Conservation (phyloP, 2,329 filamentous ascomycete genomes). For the Alternaria sp. region DNA sequence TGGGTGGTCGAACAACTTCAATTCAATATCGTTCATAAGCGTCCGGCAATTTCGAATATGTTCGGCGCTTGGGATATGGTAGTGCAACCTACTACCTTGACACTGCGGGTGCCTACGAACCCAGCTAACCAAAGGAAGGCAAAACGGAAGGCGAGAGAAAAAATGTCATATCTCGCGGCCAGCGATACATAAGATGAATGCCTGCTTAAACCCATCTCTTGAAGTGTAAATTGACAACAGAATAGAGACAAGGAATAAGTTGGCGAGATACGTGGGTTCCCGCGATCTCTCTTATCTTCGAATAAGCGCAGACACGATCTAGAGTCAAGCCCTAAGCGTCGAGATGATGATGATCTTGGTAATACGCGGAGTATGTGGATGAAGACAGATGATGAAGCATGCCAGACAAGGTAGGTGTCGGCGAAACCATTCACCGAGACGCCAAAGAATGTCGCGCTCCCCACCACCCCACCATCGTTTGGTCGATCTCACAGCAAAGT, state of each 20-base stretch:
- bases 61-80: neutral
- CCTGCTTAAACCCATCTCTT: neutral
- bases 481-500: neutral
- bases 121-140: neutral
- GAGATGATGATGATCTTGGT: neutral
- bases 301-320: neutral
- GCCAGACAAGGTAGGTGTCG: neutral
- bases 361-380: neutral
- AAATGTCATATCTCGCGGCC: neutral
- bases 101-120: neutral
- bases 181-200: neutral
- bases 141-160: neutral
- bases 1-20: neutral
- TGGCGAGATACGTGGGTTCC: neutral
- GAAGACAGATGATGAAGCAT: neutral
- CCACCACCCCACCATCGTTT: slow-evolving; percentile 15
- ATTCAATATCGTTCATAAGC: neutral
- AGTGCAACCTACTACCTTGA: neutral
- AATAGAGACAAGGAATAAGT: neutral
- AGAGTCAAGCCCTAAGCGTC: neutral
- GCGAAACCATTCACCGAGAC: slow-evolving; percentile 9
- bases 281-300: neutral
- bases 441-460: slow-evolving; percentile 5
- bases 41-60: neutral
- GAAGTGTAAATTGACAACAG: neutral